Conservation (phyloP, 495 filamentous ascomycete genomes). For the Staphylotrichum tortipilum region DNA sequence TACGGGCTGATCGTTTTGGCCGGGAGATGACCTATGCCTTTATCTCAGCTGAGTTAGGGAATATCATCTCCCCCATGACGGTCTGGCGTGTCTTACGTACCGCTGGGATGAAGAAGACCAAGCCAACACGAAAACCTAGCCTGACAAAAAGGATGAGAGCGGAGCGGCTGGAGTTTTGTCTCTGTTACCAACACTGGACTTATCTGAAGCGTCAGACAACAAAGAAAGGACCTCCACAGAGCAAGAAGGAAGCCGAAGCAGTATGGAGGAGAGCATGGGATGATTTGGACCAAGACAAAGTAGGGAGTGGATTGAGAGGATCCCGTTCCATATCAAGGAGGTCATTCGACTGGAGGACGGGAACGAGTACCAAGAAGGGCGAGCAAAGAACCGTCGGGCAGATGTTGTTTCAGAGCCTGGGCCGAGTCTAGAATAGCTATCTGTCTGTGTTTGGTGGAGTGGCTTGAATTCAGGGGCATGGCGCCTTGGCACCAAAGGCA, state of each 20-base stretch:
- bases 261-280: constrained; percentile 15
- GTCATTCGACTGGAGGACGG: no score
- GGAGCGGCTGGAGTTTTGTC: background rate
- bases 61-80: background rate
- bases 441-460: no score
- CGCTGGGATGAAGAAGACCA: background rate
- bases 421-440: no score
- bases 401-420: no score
- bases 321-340: no score
- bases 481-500: no score
- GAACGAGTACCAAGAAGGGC: no score
- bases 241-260: constrained; percentile 5
- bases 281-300: no score
- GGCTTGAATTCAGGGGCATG: no score
- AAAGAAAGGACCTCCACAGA: constrained; percentile 15
- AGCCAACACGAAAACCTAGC: background rate
- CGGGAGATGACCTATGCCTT: background rate
- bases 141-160: background rate
- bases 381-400: no score
- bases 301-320: no score
- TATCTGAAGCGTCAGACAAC: constrained; percentile 28
- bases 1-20: background rate
- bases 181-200: background rate
- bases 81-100: background rate
- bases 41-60: background rate